Evolutionary conservation across 2,329 filamentous ascomycete genomes (phyloP), one percentile per base, ranked within the genome.

Genomic region (Stenocarpella maydis): DNA sequence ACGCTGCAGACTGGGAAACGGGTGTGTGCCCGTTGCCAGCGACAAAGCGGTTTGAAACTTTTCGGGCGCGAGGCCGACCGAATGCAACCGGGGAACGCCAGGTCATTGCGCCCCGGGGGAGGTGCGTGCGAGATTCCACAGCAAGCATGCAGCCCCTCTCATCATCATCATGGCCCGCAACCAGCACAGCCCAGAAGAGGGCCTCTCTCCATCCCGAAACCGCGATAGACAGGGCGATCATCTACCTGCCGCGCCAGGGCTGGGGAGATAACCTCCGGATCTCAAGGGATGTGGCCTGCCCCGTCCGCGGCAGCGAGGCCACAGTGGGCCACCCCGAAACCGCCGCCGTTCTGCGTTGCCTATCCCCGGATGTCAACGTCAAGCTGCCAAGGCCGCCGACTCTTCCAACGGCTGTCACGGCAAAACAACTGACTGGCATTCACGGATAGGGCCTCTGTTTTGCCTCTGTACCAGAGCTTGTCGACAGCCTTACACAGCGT

Each of bases 401-500:
- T 49, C n/a, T 37, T 34, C 47, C 58, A 63, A 63, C 58, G 58
- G 58, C 43, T 63, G 58, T 63, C 58, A 63, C 43, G 58, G 49
- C 43, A 19, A 21, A 31, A 24, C 43, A 63, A 49, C 43, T 63
- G 58, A 34, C 31, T 34, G 31, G 4, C 31, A 34, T 34, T 19
- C 43, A 63, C 49, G 58, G 58, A 37, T 37, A 26, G 41, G 19
- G 28, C 17, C 41, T 49, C 14, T 63, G 28, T 24, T 63, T 49
- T 63, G 58, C 19, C 58, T 49, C 49, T 39, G 24, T 39, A 24
- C 39, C 17, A 39, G 55, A 60, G 55, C 31, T 39, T 49, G 41
- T 63, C 12, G 8, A 63, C 58, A 63, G 58, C 58, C 43, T 12
- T 63, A 43, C 43, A 63, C 41, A 24, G 58, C 58, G 43, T 37